Base-by-base conservation (phyloP, 306 rosid genomes). In the Argentina anserina region DNA sequence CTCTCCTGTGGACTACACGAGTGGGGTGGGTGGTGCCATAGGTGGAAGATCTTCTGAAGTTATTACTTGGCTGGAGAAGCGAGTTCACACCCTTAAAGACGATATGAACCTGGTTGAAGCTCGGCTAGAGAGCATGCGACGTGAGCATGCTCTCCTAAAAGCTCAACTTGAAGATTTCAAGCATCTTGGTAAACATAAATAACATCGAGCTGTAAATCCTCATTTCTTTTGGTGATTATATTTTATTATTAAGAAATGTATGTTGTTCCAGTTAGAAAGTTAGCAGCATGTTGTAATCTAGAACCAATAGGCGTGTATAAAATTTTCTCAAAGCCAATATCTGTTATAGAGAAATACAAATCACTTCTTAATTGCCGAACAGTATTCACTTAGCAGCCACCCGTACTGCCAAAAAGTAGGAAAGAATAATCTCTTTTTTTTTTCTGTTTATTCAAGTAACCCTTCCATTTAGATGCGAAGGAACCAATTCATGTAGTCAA, bases 91-190 rank as follows among this genome's bases (percentile, higher is more conserved):
- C 80, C 96, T 95, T 18, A 91, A 95, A 81, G 97, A 95, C 58
- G 97, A 95, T 80, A 91, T 91, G 93, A 80, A 88, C 82, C 84
- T 87, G 92, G 89, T 95, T 36, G 99, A 91, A 82, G 80, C 86
- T 65, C 88, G 92, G 75, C 88, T 95, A 15, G 99, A 90, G 84
- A 88, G 90, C 79, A 87, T 95, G 97, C 86, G 78, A 25, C 79
- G 75, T 55, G 97, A 91, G 74, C 90, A 90, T 65, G 71, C 86
- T 13, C 86, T 87, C 63, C 79, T 95, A 60, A 95, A 89, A 83
- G 77, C 82, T 69, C 92, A 91, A 68, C 85, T 95, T 50, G 78
- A 81, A 31, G 91, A 90, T 63, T 70, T 95, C 3, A 86, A 86
- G 82, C 85, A 53, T 49, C 73, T 42, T 26, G 50, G 43, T 29